Base-by-base conservation (phyloP, 306 rosid genomes). In the Vigna mungo region DNA sequence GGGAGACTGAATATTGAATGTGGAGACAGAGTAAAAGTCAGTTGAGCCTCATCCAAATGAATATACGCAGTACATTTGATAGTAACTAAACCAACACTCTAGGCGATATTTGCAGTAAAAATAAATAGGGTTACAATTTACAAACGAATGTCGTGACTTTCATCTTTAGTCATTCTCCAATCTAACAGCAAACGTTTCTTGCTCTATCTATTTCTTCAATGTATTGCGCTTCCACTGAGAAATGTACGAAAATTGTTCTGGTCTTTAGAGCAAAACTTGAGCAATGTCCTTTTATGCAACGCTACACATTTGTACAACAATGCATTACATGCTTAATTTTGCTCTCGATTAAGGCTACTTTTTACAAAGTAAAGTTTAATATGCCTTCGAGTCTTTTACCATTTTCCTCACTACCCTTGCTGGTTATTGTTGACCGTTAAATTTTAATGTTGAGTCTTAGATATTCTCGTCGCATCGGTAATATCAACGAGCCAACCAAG, bases 31-130 rank as follows among this genome's bases (percentile, higher is more conserved):
- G 66, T 65, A 76, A 60, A 76, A 55, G 72, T 37, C 4, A 41
- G 59, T 76, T 82, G 78, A 67, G 82, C 69, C 75, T 56, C 17
- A 67, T 76, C 61, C 80, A 84, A 77, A 56, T 56, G 52, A 55
- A 23, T 39, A 9, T 44, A 46, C 18, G 13, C 18, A 51, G 68
- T 49, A 63, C 66, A 52, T 8, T 39, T 13, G 48, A 43, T 53
- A 51, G 61, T 55, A 20, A 27, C 34, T 41, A 60, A 58, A 74
- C 52, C 53, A 18, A 68, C 72, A 48, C 34, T 55, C 23, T 0
- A 10, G 60, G 81, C 68, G 46, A 81, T 75, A 52, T 62, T 63
- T 77, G 34, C 39, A 47, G 27, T 79, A 76, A 70, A 79, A 79
- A 67, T 65, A 78, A 78, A 67, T 25, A 61, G 21, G 34, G 20